Percentiles rank a stretch among this genome's conserved stretches.
These are phyloP conservation scores for Arthrobotrys pseudoclavata DNA, from an alignment of 2,329 filamentous ascomycete species.

Conservation along the genomic window DNA sequence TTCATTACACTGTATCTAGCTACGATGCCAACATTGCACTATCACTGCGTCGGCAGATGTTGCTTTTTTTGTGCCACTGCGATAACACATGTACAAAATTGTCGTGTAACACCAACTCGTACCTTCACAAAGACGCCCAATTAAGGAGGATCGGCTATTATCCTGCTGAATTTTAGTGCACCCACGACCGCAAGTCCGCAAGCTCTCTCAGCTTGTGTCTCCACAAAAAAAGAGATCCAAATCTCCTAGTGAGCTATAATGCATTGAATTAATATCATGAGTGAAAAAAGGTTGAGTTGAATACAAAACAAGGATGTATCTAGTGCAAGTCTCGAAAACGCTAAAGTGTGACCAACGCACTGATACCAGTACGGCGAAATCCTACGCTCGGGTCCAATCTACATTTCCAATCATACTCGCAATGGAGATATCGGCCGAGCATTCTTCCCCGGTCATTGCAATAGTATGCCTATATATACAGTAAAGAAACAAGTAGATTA, in stretches of 20 bases:
- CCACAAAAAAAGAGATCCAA: not conserved
- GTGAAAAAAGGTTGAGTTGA: too few relatives aligned
- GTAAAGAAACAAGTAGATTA: not conserved
- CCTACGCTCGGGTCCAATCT: not conserved
- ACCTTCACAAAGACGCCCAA: conserved; percentile 1
- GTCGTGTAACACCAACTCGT: conserved; percentile 16
- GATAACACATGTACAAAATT: conserved; percentile 12
- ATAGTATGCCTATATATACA: conserved; percentile 16
- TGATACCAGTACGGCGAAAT: not conserved
- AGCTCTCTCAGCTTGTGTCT: not conserved
- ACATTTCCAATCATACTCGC: not conserved
- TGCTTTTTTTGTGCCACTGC: conserved; percentile 7
- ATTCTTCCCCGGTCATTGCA: not conserved
- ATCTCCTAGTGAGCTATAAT: not conserved
- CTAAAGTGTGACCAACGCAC: too few relatives aligned
- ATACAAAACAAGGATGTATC: too few relatives aligned
- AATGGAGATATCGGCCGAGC: not conserved
- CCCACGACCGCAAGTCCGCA: not conserved
- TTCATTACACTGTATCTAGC: too few relatives aligned
- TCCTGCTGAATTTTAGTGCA: not conserved
- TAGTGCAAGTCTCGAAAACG: too few relatives aligned
- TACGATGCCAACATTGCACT: not conserved
- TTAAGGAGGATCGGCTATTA: not conserved
- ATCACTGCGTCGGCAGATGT: not conserved
- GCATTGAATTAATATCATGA: not conserved